Percentiles rank a stretch among this genome's conserved stretches.
Evolutionary conservation across 1,284 basidiomycete genomes (phyloP).

Genomic region (Flammula alnicola): DNA sequence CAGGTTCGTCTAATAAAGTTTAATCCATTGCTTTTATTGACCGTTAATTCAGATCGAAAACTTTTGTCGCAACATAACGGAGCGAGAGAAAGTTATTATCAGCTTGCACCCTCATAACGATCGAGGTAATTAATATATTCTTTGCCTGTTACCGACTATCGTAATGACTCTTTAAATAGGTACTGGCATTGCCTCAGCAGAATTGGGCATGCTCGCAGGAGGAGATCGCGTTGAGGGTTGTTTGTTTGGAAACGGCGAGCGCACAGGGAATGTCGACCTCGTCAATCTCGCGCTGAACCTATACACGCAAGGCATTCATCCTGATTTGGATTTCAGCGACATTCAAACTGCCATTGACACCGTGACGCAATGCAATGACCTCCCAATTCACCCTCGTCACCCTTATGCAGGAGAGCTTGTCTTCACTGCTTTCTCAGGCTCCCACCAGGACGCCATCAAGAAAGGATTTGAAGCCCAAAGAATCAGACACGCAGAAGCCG

Average conservation of each 20-base stretch:
- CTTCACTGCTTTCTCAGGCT: constrained; percentile 98
- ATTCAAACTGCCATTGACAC: constrained; percentile 91
- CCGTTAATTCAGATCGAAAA: constrained; percentile 79
- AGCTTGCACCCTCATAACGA: constrained; percentile 99
- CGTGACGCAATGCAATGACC: constrained; percentile 95
- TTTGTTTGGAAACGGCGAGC: constrained; percentile 97
- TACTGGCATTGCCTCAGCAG: constrained; percentile 95
- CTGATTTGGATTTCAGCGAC: constrained; percentile 92
- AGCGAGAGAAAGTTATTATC: constrained; percentile 90
- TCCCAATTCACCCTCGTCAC: constrained; percentile 95
- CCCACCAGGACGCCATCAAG: constrained; percentile 99
- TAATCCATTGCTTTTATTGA: constrained; percentile 15
- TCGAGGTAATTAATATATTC: constrained; percentile 58
- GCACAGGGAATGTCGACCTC: constrained; percentile 98
- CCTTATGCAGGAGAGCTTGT: constrained; percentile 99
- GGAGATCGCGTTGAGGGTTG: constrained; percentile 98
- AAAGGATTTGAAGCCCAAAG: constrained; percentile 95
- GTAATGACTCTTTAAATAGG: constrained; percentile 48
- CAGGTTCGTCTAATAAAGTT: constrained; percentile 57
- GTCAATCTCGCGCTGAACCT: constrained; percentile 97
- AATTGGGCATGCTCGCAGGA: constrained; percentile 92
- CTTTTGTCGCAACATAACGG: constrained; percentile 86
- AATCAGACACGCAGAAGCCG: constrained; percentile 58
- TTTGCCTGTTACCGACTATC: no score
- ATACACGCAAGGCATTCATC: constrained; percentile 93